phyloP scores from a whole-genome alignment of 2,329 filamentous ascomycete genomes.

The Fusarium tupiense region DNA sequence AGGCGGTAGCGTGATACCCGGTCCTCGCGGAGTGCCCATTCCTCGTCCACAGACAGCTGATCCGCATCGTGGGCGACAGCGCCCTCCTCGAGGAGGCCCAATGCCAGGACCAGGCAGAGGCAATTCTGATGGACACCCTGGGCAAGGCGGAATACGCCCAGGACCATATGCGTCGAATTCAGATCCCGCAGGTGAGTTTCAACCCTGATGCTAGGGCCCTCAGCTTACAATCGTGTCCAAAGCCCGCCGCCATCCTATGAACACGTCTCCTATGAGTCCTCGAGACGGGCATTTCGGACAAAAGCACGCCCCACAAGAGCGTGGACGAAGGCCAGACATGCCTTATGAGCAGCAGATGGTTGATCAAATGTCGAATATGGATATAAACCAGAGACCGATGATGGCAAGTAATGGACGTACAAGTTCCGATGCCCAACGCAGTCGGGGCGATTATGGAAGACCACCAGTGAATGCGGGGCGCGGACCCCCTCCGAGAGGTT shows the following conservation, averaged over 20 bases:
- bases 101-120: constrained; percentile 43
- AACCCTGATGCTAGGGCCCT: neutral
- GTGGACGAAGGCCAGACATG: constrained; percentile 34
- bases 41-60: constrained; percentile 53
- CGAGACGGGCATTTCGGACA: constrained; percentile 41
- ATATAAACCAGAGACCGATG: constrained; percentile 45
- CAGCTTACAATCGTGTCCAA: constrained; percentile 28
- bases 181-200: constrained; percentile 54
- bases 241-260: constrained; percentile 47
- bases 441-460: constrained; percentile 42
- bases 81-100: constrained; percentile 51
- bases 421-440: constrained; percentile 42
- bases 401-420: constrained; percentile 32
- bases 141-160: constrained; percentile 53
- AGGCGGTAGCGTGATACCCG: constrained; percentile 54
- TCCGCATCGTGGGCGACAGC: constrained; percentile 49
- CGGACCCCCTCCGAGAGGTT: constrained; percentile 46
- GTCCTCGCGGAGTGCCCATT: constrained; percentile 57
- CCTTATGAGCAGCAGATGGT: constrained; percentile 46
- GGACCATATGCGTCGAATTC: constrained; percentile 53
- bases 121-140: constrained; percentile 43
- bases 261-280: constrained; percentile 45
- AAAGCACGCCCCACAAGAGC: constrained; percentile 35
- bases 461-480: constrained; percentile 41
- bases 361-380: constrained; percentile 50